Evolutionary conservation across 1,139 yeast species (phyloP), one percentile per base, ranked within the genome.

Genomic region (Protomyces gravidus): DNA sequence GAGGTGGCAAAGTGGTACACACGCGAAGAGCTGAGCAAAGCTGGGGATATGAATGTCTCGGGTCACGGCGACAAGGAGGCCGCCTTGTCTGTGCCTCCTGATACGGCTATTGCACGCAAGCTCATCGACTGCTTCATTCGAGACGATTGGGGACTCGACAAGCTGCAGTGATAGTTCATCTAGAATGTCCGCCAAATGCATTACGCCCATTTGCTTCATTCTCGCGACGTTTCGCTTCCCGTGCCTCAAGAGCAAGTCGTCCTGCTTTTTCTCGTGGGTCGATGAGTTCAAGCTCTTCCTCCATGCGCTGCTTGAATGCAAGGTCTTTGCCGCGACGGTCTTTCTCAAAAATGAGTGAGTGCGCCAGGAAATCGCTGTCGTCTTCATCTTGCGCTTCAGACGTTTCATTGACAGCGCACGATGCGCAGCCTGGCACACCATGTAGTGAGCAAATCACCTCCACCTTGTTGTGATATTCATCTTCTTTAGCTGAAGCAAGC

Each of bases 1-100:
- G 80, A 78, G 21, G 55, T 36, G 4, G 62, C 61, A 4, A 23
- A 55, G 21, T 61, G 53, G 46, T 62, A 59, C 49, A 40, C 59
- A 19, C 42, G 62, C 13, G 59, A 42, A 25, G 56, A 26, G 95
- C 87, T 69, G 95, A 96, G 19, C 76, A 82, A 67, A 89, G 97
- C 73, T 49, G 73, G 75, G 27, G 72, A 83, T 61, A 73, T 83
- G 26, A 72, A 74, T 50, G 70, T 70, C n/a, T 73, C 74, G 5
- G 69, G 69, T n/a, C 67, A 66, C 59, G 52, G 42, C 45, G 59
- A 56, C 36, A 45, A 30, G 33, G 56, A 51, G n/a, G 62, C 63
- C 13, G 63, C 62, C 25, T 39, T 58, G 28, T 48, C 67, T 27
- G 65, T 80, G 25, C 84, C 84, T 9, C 80, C 80, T 1, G 67